phyloP scores from a whole-genome alignment of 257 asterid species.

The Nicotiana benthamiana region DNA sequence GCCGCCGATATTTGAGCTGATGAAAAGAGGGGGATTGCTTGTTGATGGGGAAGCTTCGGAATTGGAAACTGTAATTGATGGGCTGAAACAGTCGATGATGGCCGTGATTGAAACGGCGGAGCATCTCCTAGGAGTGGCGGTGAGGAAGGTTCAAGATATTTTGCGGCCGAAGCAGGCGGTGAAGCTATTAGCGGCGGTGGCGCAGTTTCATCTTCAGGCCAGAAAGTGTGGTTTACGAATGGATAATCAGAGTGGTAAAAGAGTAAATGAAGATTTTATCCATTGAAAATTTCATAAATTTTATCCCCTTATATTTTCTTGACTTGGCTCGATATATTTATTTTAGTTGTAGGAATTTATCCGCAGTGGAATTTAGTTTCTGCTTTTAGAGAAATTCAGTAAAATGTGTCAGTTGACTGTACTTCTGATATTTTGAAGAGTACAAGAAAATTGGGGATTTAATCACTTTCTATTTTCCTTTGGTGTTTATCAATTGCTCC shows the following conservation, averaged over 20 bases:
- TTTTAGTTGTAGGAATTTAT: too few relatives aligned
- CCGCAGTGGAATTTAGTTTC: too few relatives aligned
- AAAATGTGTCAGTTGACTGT: too few relatives aligned
- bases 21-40: neutral
- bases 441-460: too few relatives aligned
- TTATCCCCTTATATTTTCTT: too few relatives aligned
- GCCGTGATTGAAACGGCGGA: constrained; percentile 14
- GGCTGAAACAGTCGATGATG: constrained; percentile 7
- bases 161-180: constrained; percentile 12
- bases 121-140: constrained; percentile 9
- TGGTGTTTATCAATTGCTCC: too few relatives aligned
- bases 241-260: constrained; percentile 11
- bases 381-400: too few relatives aligned
- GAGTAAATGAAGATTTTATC: neutral
- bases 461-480: too few relatives aligned
- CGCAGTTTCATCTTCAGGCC: constrained; percentile 16
- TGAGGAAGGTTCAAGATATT: constrained; percentile 13
- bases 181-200: constrained; percentile 11
- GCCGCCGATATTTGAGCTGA: neutral
- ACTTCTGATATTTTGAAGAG: too few relatives aligned
- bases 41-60: constrained; percentile 1
- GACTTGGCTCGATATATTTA: too few relatives aligned
- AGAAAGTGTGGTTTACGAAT: constrained; percentile 32
- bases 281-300: neutral
- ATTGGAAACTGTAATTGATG: constrained; percentile 1